A percentile compares a stretch with the other conserved stretches of the same genome.
These are phyloP conservation scores for Fimicolochytrium jonesii DNA, from an alignment of 192 early-diverging fungal species.

Conservation along the genomic window DNA sequence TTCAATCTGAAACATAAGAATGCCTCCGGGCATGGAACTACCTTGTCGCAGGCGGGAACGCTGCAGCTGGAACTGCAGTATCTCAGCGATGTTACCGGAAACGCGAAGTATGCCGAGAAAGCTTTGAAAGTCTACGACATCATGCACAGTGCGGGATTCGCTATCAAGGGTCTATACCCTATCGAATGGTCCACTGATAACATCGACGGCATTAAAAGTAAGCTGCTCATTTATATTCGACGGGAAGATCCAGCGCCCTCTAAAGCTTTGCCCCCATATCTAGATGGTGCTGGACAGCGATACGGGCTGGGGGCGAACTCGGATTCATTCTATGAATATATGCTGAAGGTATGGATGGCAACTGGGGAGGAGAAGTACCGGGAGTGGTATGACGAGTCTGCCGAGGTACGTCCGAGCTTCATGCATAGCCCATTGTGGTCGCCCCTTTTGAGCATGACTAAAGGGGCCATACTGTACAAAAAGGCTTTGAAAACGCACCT, in stretches of 20 bases:
- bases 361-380: constrained; percentile 35
- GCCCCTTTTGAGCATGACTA: no score
- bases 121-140: constrained; percentile 22
- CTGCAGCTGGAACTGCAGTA: constrained; percentile 81
- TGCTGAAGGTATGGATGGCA: constrained; percentile 43
- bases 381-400: constrained; percentile 26
- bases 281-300: no score
- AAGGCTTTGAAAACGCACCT: no score
- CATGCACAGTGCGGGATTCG: constrained; percentile 39
- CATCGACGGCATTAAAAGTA: neutral
- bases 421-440: no score
- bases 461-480: no score
- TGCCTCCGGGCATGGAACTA: neutral
- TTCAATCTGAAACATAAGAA: constrained; percentile 56
- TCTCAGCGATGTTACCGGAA: constrained; percentile 71
- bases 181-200: constrained; percentile 37
- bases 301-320: constrained; percentile 40
- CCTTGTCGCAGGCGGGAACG: constrained; percentile 45
- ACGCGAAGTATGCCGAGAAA: constrained; percentile 59
- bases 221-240: no score
- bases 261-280: no score
- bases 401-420: constrained; percentile 18
- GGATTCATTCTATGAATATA: constrained; percentile 50
- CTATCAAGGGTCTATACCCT: constrained; percentile 55
- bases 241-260: no score